These are phyloP conservation scores for Phytophthora fragariae DNA, from an alignment of 352 stramenopile species.

Conservation along the genomic window DNA sequence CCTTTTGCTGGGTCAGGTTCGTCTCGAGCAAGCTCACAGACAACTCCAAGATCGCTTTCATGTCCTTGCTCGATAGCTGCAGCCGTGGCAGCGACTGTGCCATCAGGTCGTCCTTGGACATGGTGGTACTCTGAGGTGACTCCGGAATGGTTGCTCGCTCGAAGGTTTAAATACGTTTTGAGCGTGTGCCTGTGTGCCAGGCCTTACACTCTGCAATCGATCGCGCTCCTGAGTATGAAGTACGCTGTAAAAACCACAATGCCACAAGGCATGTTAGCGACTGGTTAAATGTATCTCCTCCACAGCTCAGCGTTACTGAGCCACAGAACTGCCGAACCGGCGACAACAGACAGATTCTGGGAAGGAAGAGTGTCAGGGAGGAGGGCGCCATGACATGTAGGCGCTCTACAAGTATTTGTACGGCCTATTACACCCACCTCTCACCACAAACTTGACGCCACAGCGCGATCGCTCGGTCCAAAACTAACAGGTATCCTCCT, in stretches of 20 bases:
- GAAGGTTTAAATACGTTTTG: slow-evolving; percentile 1
- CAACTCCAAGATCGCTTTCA: slow-evolving; percentile 49
- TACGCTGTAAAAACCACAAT: slow-evolving; percentile 21
- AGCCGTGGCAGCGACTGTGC: slow-evolving; percentile 45
- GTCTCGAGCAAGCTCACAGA: slow-evolving; percentile 47
- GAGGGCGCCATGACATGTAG: background rate
- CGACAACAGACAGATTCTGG: slow-evolving; percentile 28
- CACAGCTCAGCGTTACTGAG: background rate
- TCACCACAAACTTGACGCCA: slow-evolving; percentile 27
- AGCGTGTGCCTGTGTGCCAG: background rate
- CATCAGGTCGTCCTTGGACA: slow-evolving; percentile 50
- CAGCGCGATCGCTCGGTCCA: slow-evolving; percentile 1
- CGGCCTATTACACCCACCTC: slow-evolving; percentile 19
- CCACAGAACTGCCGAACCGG: slow-evolving; percentile 7
- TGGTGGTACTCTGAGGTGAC: slow-evolving; percentile 13
- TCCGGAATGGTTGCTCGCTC: slow-evolving; percentile 39
- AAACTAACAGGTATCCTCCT: background rate
- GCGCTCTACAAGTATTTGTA: slow-evolving; percentile 1
- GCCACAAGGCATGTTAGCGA: slow-evolving; percentile 24
- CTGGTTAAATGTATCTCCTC: slow-evolving; percentile 20
- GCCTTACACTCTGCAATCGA: background rate
- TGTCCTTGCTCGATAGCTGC: slow-evolving; percentile 38
- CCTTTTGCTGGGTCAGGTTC: slow-evolving; percentile 58
- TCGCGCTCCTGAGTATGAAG: slow-evolving; percentile 5
- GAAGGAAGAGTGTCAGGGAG: slow-evolving; percentile 25